Evolutionary conservation across 2,329 filamentous ascomycete genomes (phyloP).

Genomic region (Fusarium tjaetaba): DNA sequence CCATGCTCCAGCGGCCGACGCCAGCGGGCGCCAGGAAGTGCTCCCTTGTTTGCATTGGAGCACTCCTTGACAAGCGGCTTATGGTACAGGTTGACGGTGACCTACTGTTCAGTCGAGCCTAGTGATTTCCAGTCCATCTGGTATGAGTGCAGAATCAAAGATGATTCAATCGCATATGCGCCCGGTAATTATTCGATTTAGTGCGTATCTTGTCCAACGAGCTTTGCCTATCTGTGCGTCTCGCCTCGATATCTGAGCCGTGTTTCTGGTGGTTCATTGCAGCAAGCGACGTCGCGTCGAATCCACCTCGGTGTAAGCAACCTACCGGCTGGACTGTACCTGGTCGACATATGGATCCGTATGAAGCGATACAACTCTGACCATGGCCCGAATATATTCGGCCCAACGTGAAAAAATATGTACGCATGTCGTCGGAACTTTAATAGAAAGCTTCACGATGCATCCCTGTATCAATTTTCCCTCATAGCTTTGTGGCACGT

Average conservation of each 20-base stretch:
- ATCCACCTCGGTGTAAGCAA: slow-evolving; percentile 19
- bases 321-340: not conserved
- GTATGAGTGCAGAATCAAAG: not conserved
- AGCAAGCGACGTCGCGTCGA: not conserved
- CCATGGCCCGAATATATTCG: slow-evolving; percentile 9
- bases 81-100: slow-evolving; percentile 22
- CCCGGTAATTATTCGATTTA: not conserved
- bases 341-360: not conserved
- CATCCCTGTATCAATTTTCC: not conserved
- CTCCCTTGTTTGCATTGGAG: not conserved
- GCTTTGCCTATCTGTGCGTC: not conserved
- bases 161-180: slow-evolving; percentile 3
- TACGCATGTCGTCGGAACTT: not conserved
- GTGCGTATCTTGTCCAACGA: slow-evolving; percentile 1
- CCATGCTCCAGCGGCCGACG: slow-evolving; percentile 33
- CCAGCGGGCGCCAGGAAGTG: slow-evolving; percentile 26
- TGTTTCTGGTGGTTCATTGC: slow-evolving; percentile 14
- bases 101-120: not conserved
- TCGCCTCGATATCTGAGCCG: not conserved
- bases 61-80: slow-evolving; percentile 13
- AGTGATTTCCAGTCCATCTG: slow-evolving; percentile 34
- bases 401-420: not conserved
- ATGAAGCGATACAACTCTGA: slow-evolving; percentile 2
- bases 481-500: slow-evolving; percentile 5
- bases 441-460: not conserved